These are phyloP conservation scores for Neofusicoccum ribis DNA, from an alignment of 2,329 filamentous ascomycete species.

Conservation along the genomic window DNA sequence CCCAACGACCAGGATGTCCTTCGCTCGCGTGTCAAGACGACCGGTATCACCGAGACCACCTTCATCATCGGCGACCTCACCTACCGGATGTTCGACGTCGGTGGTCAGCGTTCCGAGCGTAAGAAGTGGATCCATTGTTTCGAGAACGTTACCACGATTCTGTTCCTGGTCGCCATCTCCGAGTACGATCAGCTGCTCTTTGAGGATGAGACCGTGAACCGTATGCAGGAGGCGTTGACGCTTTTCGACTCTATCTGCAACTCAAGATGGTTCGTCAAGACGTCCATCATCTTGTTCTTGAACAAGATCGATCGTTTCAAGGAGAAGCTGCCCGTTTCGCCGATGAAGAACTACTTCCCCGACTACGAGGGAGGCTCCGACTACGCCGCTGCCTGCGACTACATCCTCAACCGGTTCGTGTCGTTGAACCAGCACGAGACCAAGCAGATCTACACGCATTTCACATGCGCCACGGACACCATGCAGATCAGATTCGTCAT, in stretches of 20 bases:
- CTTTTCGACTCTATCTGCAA: conserved; percentile 74
- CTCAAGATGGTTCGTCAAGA: conserved; percentile 72
- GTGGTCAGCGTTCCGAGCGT: conserved; percentile 90
- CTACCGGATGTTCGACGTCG: conserved; percentile 97
- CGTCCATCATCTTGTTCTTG: conserved; percentile 70
- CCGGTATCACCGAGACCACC: conserved; percentile 93
- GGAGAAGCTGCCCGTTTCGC: conserved; percentile 71
- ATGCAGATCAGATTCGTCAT: conserved; percentile 99
- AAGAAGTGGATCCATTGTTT: conserved; percentile 99
- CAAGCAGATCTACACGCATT: conserved; percentile 99
- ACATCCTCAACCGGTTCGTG: conserved; percentile 98
- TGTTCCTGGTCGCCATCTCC: conserved; percentile 94
- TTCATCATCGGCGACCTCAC: conserved; percentile 94
- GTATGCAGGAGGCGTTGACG: conserved; percentile 71
- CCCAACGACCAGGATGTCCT: conserved; percentile 95
- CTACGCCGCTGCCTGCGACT: conserved; percentile 94
- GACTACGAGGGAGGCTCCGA: conserved; percentile 89
- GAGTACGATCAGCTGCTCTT: conserved; percentile 96
- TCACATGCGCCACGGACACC: conserved; percentile 97
- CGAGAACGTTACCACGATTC: conserved; percentile 94
- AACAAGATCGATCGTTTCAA: conserved; percentile 77
- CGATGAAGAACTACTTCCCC: conserved; percentile 75
- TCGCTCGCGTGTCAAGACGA: conserved; percentile 94
- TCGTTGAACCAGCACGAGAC: conserved; percentile 98
- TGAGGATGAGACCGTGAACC: conserved; percentile 85